Conservation (phyloP, 2,329 filamentous ascomycete species). For the Clonostachys rhizophaga region DNA sequence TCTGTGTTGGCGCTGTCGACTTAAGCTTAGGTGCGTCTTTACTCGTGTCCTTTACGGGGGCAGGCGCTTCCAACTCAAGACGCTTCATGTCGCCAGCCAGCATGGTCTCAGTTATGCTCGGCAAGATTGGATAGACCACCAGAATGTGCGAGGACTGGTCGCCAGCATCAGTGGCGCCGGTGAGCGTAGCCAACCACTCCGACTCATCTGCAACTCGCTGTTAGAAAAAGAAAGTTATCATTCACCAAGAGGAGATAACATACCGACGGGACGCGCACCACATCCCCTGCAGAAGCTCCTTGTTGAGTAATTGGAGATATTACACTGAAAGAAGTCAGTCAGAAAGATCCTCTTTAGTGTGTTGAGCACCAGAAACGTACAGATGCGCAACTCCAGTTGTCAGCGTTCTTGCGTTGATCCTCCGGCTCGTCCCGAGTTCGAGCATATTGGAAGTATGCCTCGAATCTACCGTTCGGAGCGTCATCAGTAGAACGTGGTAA, state of each 20-base stretch:
- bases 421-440: conserved; percentile 28
- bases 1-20: conserved; percentile 50
- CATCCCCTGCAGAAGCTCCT: conserved; percentile 31
- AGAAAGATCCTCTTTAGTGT: not conserved
- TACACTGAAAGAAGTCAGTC: conserved; percentile 23
- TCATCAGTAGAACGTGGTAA: conserved; percentile 29
- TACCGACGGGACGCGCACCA: conserved; percentile 21
- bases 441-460: conserved; percentile 34
- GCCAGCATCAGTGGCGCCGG: conserved; percentile 38
- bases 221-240: not conserved
- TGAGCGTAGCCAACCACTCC: conserved; percentile 29
- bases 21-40: conserved; percentile 49
- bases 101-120: conserved; percentile 66
- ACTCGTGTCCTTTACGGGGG: conserved; percentile 35
- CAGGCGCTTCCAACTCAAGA: conserved; percentile 59
- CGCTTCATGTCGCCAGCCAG: conserved; percentile 70
- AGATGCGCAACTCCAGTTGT: conserved; percentile 27
- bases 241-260: conserved; percentile 3
- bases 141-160: conserved; percentile 69
- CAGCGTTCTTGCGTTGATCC: conserved; percentile 8
- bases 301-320: conserved; percentile 31
- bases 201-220: conserved; percentile 7
- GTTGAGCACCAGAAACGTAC: conserved; percentile 12
- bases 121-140: conserved; percentile 66
- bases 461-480: conserved; percentile 27